Base-by-base conservation (phyloP, 345 rosid genomes). In the Hibiscus trionum region DNA sequence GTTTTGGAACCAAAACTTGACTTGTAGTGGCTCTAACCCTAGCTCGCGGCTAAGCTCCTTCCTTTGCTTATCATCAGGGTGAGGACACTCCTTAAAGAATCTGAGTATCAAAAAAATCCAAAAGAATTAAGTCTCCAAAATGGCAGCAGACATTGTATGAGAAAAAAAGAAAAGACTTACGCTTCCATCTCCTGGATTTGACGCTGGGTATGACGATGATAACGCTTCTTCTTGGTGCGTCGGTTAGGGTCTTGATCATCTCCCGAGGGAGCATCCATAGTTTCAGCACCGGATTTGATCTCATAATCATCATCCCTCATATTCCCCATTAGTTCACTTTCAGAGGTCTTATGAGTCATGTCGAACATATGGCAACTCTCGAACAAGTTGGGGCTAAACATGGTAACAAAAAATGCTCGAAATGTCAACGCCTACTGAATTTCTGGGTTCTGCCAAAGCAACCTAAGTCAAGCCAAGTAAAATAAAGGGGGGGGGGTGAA, bases 1-100 rank as follows among this genome's bases (percentile, higher is more conserved):
- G 84, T 91, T 94, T 84, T 94, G 98, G 82, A 94, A 94, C 98
- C 98, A 94, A 80, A 94, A 94, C 72, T 94, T 94, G 72, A 94
- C 83, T 78, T 94, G 98, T 73, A 94, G 79, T 62, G 97, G 98
- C 79, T 91, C 97, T 63, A 94, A 72, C 56, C 79, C 85, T 66
- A 94, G 85, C 76, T 88, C 90, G 0, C 95, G 84, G 66, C 98
- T 81, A 47, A 94, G 86, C 77, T 90, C 96, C 75, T 94, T 94
- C 69, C 98, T 82, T 83, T 94, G 98, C 85, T 94, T 94, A 73
- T 94, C 98, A 49, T 90, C 98, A 0, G 98, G 98, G 72, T 90
- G 97, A 37, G 98, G 97, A 57, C 87, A 91, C 78, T 94, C 96
- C 88, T 90, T 90, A 79, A 91, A 94, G 78, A 91, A 94, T 44